Base-by-base conservation (phyloP, 805 yeast genomes). In the Danielia reshetovae region DNA sequence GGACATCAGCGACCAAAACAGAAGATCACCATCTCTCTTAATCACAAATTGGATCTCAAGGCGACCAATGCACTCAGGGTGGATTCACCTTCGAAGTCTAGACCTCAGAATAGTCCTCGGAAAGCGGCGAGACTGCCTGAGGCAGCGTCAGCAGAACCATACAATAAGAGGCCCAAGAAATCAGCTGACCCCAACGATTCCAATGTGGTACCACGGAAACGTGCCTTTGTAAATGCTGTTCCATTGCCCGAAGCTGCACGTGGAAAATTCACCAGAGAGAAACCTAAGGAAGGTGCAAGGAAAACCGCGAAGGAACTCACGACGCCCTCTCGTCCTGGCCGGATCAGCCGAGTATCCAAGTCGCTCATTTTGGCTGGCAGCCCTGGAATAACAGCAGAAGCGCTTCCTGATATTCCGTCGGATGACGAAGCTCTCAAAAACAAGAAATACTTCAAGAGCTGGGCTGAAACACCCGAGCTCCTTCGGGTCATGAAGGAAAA, bases 381-480 rank as follows among this genome's bases (percentile, higher is more conserved):
- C 15, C 54, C 52, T 4, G 47, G 42, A 12, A 22, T 34, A 11
- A 40, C 51, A 9, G 53, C 55, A 4, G 45, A 47, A 17, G 48
- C 29, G 10, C 51, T 67, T 14, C 72, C 72, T 1, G 69, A 65
- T 16, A 63, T 67, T 18, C 61, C 58, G 2, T 62, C 70, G 2
- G 72, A 67, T 36, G 70, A 64, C 22, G 70, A 64, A 24, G 53
- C 24, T 4, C 34, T 42, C 22, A 41, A 34, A 7, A 26, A 30
- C 3, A 39, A 32, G 10, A 45, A 43, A 16, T 38, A 42, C 34
- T 9, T 45, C 14, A 40, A 37, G 35, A 46, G 55, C 17, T 67
- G 72, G 72, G 72, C 70, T 0, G 57, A 52, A 28, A 55, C 70
- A 0, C 66, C 70, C 0, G 62, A 62, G 34, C 42, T 67, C 8